Base-by-base conservation (phyloP, 1,284 basidiomycete genomes). In the Ustilago bromivora region DNA sequence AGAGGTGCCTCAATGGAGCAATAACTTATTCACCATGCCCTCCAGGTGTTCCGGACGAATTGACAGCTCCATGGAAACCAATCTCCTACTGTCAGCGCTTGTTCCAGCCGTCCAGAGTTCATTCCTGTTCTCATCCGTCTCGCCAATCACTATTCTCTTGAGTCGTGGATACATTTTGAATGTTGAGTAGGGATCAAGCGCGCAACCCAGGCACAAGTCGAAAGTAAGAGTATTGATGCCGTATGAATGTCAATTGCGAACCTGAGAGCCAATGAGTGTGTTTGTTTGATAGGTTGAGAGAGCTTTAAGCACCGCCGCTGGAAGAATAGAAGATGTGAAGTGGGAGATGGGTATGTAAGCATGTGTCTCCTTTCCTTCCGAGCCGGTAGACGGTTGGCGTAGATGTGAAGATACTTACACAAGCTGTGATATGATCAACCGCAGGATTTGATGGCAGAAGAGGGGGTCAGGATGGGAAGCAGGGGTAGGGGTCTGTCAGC, bases 391-490 rank as follows among this genome's bases (percentile, higher is more conserved):
- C 5, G 31, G n/a, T 2, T 3, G 40, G 11, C 19, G 41, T 36
- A 3, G 23, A 28, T 28, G 11, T 17, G 54, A 40, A 36, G 8
- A 28, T 28, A 72, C 70, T 72, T 67, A 72, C 70, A 72, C 70
- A 36, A 72, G 64, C 70, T 69, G 52, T 35, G 36, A 5, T 46
- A 46, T 19, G 43, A 46, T 11, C n/a, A 46, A 46, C n/a, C 43
- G n/a, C 9, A 38, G 2, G n/a, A 3, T 28, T 46, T 19, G 43
- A 19, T 46, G 43, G 23, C 23, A 28, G 23, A 28, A 19, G 43
- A 46, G 8, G 17, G 6, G n/a, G 6, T 19, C n/a, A 46, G 43
- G 13, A 41, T 28, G 40, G 4, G n/a, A 19, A 46, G 43, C n/a
- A 46, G 43, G n/a, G 23, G n/a, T 19, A 19, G 17, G 6, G n/a